These are phyloP conservation scores for Pseudogymnoascus sp. DNA, from an alignment of 2,329 filamentous ascomycete species.

Conservation along the genomic window DNA sequence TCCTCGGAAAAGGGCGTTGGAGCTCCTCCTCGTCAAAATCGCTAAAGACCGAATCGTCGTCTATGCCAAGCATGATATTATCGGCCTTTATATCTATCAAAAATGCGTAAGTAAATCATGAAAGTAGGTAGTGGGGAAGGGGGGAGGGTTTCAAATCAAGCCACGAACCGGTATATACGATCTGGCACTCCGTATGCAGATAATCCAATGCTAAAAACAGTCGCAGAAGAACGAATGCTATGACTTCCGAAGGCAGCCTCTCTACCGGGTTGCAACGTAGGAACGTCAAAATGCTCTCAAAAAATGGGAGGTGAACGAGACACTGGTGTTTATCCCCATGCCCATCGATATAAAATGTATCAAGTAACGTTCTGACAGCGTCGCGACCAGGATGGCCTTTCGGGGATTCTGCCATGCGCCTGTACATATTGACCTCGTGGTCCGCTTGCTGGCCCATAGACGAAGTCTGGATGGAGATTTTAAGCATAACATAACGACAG, in stretches of 20 bases:
- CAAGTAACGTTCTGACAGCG: constrained; percentile 30
- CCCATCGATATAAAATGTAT: constrained; percentile 32
- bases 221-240: constrained; percentile 32
- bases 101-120: constrained; percentile 15
- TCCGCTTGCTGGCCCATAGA: constrained; percentile 12
- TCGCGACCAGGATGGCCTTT: constrained; percentile 28
- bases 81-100: constrained; percentile 37
- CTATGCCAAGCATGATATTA: constrained; percentile 38
- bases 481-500: constrained; percentile 19
- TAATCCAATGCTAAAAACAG: constrained; percentile 40
- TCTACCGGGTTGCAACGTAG: constrained; percentile 31
- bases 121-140: background rate
- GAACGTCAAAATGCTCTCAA: background rate
- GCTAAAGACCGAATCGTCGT: constrained; percentile 30
- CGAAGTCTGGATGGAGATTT: constrained; percentile 16
- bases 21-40: constrained; percentile 37
- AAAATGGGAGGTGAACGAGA: constrained; percentile 35
- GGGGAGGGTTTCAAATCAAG: background rate
- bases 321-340: constrained; percentile 32
- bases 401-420: constrained; percentile 28
- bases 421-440: constrained; percentile 38
- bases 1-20: constrained; percentile 34
- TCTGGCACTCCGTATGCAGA: constrained; percentile 37
- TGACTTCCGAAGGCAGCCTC: constrained; percentile 30
- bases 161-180: constrained; percentile 39